Conservation (phyloP, 2,329 filamentous ascomycete species). For the Venturia oleaginea region DNA sequence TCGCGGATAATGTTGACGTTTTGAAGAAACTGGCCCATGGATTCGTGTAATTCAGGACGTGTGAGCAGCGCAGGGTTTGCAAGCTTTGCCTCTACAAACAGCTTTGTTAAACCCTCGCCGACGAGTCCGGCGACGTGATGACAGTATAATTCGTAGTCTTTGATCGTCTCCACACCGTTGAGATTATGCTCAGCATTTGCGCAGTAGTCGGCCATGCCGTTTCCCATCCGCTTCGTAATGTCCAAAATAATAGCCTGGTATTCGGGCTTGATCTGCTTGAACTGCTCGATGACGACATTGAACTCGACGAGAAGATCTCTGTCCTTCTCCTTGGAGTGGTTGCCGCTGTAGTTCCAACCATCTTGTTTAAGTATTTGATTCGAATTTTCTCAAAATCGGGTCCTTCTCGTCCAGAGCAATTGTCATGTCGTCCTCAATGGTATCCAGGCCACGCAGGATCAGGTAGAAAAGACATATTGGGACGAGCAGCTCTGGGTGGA, state of each 20-base stretch:
- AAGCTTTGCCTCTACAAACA: slow-evolving; percentile 80
- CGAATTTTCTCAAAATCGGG: slow-evolving; percentile 73
- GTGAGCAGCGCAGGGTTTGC: slow-evolving; percentile 78
- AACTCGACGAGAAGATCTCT: slow-evolving; percentile 87
- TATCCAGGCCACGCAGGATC: slow-evolving; percentile 82
- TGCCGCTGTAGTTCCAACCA: slow-evolving; percentile 84
- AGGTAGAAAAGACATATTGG: slow-evolving; percentile 91
- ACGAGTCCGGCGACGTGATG: slow-evolving; percentile 99
- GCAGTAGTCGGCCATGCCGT: slow-evolving; percentile 92
- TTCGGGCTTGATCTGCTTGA: slow-evolving; percentile 74
- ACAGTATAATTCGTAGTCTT: slow-evolving; percentile 94
- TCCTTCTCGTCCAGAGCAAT: slow-evolving; percentile 74
- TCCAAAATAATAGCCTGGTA: slow-evolving; percentile 86
- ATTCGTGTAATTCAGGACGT: slow-evolving; percentile 73
- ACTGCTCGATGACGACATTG: slow-evolving; percentile 74
- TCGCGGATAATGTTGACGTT: slow-evolving; percentile 99
- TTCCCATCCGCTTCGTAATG: slow-evolving; percentile 89
- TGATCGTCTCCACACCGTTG: slow-evolving; percentile 70
- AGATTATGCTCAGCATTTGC: slow-evolving; percentile 72
- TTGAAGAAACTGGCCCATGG: slow-evolving; percentile 95
- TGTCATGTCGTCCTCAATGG: slow-evolving; percentile 98
- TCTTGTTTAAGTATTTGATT: slow-evolving; percentile 71
- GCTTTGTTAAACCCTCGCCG: slow-evolving; percentile 79
- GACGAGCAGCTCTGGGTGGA: slow-evolving; percentile 87
- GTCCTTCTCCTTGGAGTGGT: slow-evolving; percentile 88